A percentile compares a stretch with the other conserved stretches of the same genome.
Evolutionary conservation across 371 early-diverging fungal genomes (phyloP).

Genomic region (Mucor saturninus): DNA sequence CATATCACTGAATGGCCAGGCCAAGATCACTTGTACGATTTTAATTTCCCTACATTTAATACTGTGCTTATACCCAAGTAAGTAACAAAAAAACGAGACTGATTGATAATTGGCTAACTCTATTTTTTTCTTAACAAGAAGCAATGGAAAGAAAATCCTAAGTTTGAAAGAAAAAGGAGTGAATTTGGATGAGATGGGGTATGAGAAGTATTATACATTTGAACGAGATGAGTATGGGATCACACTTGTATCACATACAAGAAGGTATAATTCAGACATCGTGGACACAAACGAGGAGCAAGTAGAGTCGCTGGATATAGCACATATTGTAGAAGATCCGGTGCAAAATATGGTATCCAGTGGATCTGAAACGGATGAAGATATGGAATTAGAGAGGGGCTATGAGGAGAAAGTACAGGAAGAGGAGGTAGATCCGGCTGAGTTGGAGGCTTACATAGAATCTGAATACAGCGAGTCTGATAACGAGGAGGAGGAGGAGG

Average conservation of each 20-base stretch:
- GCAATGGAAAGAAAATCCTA: neutral
- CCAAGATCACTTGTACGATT: neutral
- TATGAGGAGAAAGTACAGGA: too few species aligned
- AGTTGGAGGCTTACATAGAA: neutral
- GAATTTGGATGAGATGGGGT: neutral
- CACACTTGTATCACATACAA: neutral
- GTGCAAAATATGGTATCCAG: too few species aligned
- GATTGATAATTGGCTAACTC: too few species aligned
- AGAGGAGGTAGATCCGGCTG: too few species aligned
- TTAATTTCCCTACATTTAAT: neutral
- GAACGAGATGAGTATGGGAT: neutral
- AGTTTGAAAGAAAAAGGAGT: neutral
- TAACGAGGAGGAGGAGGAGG: neutral
- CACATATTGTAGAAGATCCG: too few species aligned
- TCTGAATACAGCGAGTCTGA: neutral
- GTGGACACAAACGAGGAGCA: neutral
- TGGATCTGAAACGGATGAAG: too few species aligned
- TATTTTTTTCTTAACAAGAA: neutral
- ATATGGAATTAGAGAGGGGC: too few species aligned
- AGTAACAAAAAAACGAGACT: neutral
- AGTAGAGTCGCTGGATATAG: too few species aligned
- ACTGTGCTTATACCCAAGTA: neutral
- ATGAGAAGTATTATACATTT: neutral
- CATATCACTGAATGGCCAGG: conserved; percentile 1
- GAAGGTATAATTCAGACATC: neutral